Evolutionary conservation across 2,329 filamentous ascomycete species (phyloP).

Genomic region (Talaromyces rugulosus): DNA sequence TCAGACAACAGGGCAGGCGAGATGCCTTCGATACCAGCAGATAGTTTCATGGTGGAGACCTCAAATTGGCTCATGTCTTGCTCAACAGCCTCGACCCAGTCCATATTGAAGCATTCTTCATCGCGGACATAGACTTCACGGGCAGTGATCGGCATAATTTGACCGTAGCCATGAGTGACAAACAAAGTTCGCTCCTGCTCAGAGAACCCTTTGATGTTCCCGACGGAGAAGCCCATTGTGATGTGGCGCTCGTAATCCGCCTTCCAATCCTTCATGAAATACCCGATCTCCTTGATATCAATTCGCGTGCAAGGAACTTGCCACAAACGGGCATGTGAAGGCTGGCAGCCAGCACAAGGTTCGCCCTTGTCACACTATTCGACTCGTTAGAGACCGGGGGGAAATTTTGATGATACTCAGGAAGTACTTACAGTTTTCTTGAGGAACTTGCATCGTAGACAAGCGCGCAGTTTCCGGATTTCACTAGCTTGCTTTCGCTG

Average conservation of each 20-base stretch:
- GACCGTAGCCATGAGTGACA: slow-evolving; percentile 95
- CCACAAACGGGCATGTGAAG: slow-evolving; percentile 91
- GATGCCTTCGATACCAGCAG: slow-evolving; percentile 84
- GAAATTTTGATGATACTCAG: background rate
- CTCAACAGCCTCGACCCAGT: slow-evolving; percentile 83
- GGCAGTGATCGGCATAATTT: slow-evolving; percentile 86
- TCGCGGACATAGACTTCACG: slow-evolving; percentile 90
- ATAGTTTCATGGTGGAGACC: slow-evolving; percentile 80
- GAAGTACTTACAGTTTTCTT: slow-evolving; percentile 70
- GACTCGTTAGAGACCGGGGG: slow-evolving; percentile 6
- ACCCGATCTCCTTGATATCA: slow-evolving; percentile 96
- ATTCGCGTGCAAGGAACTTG: slow-evolving; percentile 97
- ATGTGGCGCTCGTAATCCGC: slow-evolving; percentile 92
- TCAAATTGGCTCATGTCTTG: slow-evolving; percentile 77
- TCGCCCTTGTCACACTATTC: slow-evolving; percentile 82
- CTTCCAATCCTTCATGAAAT: slow-evolving; percentile 99
- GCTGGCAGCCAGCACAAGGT: slow-evolving; percentile 91
- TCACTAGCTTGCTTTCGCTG: slow-evolving; percentile 95
- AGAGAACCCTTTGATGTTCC: slow-evolving; percentile 85
- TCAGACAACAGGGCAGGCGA: slow-evolving; percentile 76
- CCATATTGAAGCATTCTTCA: slow-evolving; percentile 85
- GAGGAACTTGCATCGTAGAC: slow-evolving; percentile 93
- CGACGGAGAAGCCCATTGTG: slow-evolving; percentile 80
- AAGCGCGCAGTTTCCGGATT: slow-evolving; percentile 90
- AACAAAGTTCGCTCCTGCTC: slow-evolving; percentile 65